Conservation (phyloP, 306 rosid genomes). For the Trichosanthes cucumerina region DNA sequence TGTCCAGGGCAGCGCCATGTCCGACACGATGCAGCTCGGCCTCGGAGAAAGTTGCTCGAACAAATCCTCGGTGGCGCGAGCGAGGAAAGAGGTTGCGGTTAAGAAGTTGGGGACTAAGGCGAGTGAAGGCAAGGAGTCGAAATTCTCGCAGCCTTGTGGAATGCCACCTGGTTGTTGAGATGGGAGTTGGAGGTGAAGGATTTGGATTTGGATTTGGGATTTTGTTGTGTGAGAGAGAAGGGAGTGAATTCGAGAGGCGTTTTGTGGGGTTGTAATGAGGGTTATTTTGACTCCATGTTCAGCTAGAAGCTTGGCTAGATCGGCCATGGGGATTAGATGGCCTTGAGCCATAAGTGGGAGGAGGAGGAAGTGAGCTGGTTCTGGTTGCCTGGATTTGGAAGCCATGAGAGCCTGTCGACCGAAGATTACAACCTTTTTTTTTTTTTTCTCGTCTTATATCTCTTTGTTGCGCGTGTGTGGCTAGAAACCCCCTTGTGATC, state of each 20-base stretch:
- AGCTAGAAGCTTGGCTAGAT: slow-evolving; percentile 22
- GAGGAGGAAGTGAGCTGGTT: slow-evolving; percentile 16
- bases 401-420: neutral
- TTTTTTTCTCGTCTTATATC: no score
- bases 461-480: no score
- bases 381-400: neutral
- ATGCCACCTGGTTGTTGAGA: slow-evolving; percentile 22
- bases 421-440: no score
- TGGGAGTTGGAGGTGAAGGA: slow-evolving; percentile 15
- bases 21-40: slow-evolving; percentile 57
- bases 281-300: slow-evolving; percentile 16
- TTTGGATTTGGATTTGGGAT: neutral
- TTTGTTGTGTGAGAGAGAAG: neutral
- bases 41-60: slow-evolving; percentile 21
- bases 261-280: slow-evolving; percentile 24
- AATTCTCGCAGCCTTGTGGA: slow-evolving; percentile 51
- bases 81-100: slow-evolving; percentile 17
- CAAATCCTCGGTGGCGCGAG: slow-evolving; percentile 21
- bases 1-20: slow-evolving; percentile 33
- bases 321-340: slow-evolving; percentile 36
- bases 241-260: slow-evolving; percentile 18
- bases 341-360: slow-evolving; percentile 33
- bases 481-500: no score
- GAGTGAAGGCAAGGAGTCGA: slow-evolving; percentile 45
- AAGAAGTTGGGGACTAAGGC: slow-evolving; percentile 16